A percentile compares a stretch with the other conserved stretches of the same genome.
phyloP scores from a whole-genome alignment of 805 yeast species.

The Candida pseudoglaebosa region DNA sequence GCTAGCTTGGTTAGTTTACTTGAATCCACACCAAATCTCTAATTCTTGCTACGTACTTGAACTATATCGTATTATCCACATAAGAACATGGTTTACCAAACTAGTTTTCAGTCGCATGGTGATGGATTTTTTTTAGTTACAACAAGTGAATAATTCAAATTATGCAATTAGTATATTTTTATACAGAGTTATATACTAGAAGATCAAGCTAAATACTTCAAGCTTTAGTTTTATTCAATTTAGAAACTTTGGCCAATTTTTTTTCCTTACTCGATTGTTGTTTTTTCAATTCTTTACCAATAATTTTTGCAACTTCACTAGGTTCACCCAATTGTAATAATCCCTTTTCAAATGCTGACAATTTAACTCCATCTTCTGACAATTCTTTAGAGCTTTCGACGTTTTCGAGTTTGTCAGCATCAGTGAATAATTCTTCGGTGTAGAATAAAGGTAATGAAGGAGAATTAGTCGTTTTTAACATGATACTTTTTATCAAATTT shows the following conservation, averaged over 20 bases:
- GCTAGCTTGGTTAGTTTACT: constrained; percentile 4
- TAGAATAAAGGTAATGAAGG: constrained; percentile 84
- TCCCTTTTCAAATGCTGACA: constrained; percentile 67
- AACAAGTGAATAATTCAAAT: background rate
- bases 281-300: constrained; percentile 51
- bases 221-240: constrained; percentile 11
- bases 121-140: background rate
- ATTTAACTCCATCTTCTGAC: constrained; percentile 34
- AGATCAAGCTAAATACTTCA: constrained; percentile 1
- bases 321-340: constrained; percentile 78
- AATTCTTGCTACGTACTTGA: background rate
- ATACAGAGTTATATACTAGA: constrained; percentile 5
- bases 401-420: constrained; percentile 42
- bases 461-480: constrained; percentile 63
- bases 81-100: background rate
- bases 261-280: constrained; percentile 10
- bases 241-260: constrained; percentile 14
- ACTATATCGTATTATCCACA: constrained; percentile 5
- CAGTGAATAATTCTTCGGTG: constrained; percentile 51
- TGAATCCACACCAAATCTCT: background rate
- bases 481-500: constrained; percentile 51
- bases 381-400: constrained; percentile 16
- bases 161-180: constrained; percentile 2
- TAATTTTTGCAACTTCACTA: constrained; percentile 61
- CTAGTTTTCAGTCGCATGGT: background rate